phyloP scores from a whole-genome alignment of 208 protist genomes.

The Trypanosoma cruzi region DNA sequence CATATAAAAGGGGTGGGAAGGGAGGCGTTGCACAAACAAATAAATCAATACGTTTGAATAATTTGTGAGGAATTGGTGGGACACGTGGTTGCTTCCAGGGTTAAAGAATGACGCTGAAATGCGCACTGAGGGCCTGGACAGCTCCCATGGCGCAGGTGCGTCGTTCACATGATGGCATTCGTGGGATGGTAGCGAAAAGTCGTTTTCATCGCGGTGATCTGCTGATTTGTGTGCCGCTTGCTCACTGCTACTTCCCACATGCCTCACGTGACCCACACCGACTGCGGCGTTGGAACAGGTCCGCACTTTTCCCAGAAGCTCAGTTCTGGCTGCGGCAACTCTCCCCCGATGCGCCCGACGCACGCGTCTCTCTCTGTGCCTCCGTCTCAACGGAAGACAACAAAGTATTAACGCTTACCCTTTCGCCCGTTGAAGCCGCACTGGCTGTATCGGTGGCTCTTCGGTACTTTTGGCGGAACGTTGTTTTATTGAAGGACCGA shows the following conservation, averaged over 20 bases:
- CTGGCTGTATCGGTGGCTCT: conserved; percentile 54
- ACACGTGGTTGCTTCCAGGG: conserved; percentile 1
- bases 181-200: conserved; percentile 47
- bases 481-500: conserved; percentile 22
- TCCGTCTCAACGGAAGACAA: conserved; percentile 35
- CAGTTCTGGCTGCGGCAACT: conserved; percentile 63
- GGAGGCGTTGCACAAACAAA: not conserved
- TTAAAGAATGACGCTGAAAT: conserved; percentile 17
- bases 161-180: conserved; percentile 51
- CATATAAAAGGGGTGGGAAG: not conserved
- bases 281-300: conserved; percentile 63
- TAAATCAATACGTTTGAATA: not conserved
- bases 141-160: conserved; percentile 36
- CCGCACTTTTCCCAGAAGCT: conserved; percentile 62
- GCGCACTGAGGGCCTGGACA: conserved; percentile 26
- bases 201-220: conserved; percentile 41
- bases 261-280: conserved; percentile 16
- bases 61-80: not conserved
- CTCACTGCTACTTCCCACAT: conserved; percentile 61
- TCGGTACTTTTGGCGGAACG: conserved; percentile 67
- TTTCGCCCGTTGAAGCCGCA: conserved; percentile 80
- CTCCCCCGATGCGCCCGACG: conserved; percentile 37
- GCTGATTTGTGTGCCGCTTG: conserved; percentile 57
- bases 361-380: conserved; percentile 41
- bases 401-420: conserved; percentile 42